A percentile compares a stretch with the other conserved stretches of the same genome.
Conservation (phyloP, 2,329 filamentous ascomycete genomes). For the Dothistroma septosporum region DNA sequence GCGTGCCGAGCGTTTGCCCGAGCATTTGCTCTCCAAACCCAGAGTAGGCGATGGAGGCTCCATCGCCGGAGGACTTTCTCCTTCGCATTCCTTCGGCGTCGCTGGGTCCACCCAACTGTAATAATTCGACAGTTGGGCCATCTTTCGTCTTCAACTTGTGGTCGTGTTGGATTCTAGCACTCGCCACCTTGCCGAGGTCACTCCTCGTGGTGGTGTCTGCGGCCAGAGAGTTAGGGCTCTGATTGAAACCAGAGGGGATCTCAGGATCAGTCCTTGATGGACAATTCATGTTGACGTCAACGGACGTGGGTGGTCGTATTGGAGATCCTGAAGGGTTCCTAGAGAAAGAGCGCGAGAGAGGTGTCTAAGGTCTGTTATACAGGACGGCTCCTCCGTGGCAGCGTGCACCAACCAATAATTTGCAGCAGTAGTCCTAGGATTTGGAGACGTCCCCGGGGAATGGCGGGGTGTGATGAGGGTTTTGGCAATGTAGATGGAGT, state of each 20-base stretch:
- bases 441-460: background rate
- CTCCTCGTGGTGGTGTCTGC: slow-evolving; percentile 59
- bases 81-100: slow-evolving; percentile 12
- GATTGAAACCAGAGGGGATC: slow-evolving; percentile 55
- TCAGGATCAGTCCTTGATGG: slow-evolving; percentile 58
- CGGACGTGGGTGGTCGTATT: background rate
- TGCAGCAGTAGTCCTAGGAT: background rate
- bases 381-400: background rate
- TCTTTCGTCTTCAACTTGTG: slow-evolving; percentile 37
- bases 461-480: background rate
- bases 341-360: background rate
- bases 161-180: slow-evolving; percentile 51
- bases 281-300: slow-evolving; percentile 55
- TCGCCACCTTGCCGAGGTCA: slow-evolving; percentile 59
- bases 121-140: slow-evolving; percentile 22
- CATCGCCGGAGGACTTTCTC: slow-evolving; percentile 13
- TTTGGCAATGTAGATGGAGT: background rate
- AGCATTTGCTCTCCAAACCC: slow-evolving; percentile 26
- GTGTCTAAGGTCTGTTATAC: background rate
- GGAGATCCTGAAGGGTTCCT: background rate
- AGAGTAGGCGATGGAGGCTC: slow-evolving; percentile 21
- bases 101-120: slow-evolving; percentile 15
- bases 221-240: slow-evolving; percentile 55
- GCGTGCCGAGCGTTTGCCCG: slow-evolving; percentile 19
- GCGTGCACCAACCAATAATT: background rate